Percentiles rank a stretch among this genome's conserved stretches.
These are phyloP conservation scores for Globisporangium splendens DNA, from an alignment of 352 stramenopile genomes.

Conservation along the genomic window DNA sequence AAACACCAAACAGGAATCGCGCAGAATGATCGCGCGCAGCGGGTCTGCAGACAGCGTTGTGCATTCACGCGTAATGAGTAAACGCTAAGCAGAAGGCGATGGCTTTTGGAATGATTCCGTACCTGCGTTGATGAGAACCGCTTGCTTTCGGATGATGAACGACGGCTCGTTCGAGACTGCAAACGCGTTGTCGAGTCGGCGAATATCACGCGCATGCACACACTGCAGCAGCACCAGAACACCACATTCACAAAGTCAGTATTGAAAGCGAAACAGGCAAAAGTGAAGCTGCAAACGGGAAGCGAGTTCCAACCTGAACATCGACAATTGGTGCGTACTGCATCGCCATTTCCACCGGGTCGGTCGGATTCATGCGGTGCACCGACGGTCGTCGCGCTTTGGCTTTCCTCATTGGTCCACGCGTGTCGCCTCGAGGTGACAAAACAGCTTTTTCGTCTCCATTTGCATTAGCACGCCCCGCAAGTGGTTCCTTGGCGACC, in stretches of 20 bases:
- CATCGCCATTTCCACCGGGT: constrained; percentile 9
- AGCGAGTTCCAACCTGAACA: constrained; percentile 20
- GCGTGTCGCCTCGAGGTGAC: no score
- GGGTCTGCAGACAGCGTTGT: constrained; percentile 28
- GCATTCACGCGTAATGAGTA: no score
- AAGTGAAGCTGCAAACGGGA: no score
- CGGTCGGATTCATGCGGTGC: constrained; percentile 1
- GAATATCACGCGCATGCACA: constrained; percentile 74
- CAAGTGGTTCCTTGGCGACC: constrained; percentile 20
- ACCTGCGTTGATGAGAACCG: constrained; percentile 66
- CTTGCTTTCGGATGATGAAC: constrained; percentile 72
- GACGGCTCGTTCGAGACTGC: constrained; percentile 70
- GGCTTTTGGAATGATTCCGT: no score
- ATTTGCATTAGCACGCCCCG: neutral
- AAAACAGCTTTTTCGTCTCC: no score
- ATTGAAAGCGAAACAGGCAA: neutral
- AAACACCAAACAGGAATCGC: constrained; percentile 57
- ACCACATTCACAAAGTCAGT: neutral
- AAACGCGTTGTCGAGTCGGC: constrained; percentile 71
- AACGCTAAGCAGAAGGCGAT: no score
- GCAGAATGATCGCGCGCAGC: constrained; percentile 72
- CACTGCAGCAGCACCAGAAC: constrained; percentile 22
- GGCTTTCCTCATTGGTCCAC: neutral
- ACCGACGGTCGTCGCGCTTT: neutral
- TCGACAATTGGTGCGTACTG: constrained; percentile 32